phyloP scores from a whole-genome alignment of 768 basidiomycete genomes.

The Cyclocybe aegerita region DNA sequence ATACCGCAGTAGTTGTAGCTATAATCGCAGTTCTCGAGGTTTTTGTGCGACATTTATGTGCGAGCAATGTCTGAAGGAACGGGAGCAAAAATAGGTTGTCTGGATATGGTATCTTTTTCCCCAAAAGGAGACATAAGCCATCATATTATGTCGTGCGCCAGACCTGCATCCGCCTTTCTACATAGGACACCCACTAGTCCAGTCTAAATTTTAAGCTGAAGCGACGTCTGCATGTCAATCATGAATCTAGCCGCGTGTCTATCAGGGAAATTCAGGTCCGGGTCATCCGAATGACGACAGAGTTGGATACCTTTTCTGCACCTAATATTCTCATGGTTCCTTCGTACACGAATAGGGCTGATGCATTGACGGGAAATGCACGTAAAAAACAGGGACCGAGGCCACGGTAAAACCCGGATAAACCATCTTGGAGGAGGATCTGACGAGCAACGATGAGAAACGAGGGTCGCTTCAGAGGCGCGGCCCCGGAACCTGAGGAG shows the following conservation, averaged over 20 bases:
- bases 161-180: not conserved
- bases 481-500: conserved; percentile 19
- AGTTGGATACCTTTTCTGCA: conserved; percentile 57
- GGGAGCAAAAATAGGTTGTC: conserved; percentile 9
- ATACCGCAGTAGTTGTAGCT: too few relatives aligned
- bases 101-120: conserved; percentile 30
- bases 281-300: conserved; percentile 6
- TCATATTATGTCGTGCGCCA: not conserved
- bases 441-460: conserved; percentile 49
- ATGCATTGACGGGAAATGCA: conserved; percentile 79
- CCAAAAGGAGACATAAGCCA: conserved; percentile 28
- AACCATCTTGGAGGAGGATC: conserved; percentile 53
- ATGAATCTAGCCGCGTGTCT: conserved; percentile 45
- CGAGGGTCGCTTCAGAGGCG: conserved; percentile 36
- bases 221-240: conserved; percentile 9
- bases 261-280: conserved; percentile 11
- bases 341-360: conserved; percentile 79
- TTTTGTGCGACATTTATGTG: too few relatives aligned
- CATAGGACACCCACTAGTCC: conserved; percentile 1
- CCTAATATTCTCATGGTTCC: conserved; percentile 63
- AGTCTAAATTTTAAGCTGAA: conserved; percentile 7
- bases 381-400: conserved; percentile 66
- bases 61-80: too few relatives aligned
- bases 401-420: conserved; percentile 63
- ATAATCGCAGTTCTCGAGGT: too few relatives aligned